A percentile compares a stretch with the other conserved stretches of the same genome.
Conservation (phyloP, 2,329 filamentous ascomycete species). For the Alternaria sp. region DNA sequence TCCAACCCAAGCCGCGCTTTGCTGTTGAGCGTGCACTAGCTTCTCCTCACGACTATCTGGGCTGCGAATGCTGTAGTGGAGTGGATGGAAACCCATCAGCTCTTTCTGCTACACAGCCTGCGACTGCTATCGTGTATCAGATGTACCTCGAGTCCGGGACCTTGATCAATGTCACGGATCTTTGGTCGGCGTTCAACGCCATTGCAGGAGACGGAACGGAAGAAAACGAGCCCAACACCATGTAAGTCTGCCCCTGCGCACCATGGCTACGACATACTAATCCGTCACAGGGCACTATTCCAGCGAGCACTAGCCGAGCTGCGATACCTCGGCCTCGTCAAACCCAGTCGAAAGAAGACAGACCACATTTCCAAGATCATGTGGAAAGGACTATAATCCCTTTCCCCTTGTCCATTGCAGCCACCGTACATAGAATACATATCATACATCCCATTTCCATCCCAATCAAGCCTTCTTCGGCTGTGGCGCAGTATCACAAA, state of each 20-base stretch:
- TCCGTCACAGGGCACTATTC: conserved; percentile 68
- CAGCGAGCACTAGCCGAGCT: conserved; percentile 86
- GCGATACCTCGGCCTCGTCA: conserved; percentile 84
- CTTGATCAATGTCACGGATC: conserved; percentile 78
- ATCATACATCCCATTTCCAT: background rate
- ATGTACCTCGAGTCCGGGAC: conserved; percentile 78
- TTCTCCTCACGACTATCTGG: conserved; percentile 77
- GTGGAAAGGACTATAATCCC: conserved; percentile 72
- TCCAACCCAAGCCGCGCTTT: conserved; percentile 74
- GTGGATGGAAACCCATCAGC: conserved; percentile 50
- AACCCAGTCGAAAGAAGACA: conserved; percentile 85
- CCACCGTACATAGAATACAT: conserved; percentile 16
- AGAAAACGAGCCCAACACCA: conserved; percentile 56
- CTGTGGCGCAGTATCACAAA: conserved; percentile 74
- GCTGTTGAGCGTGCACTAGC: conserved; percentile 75
- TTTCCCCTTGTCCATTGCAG: background rate
- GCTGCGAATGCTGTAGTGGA: conserved; percentile 70
- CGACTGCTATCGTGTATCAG: conserved; percentile 77
- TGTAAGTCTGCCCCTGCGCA: conserved; percentile 40
- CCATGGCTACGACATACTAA: background rate
- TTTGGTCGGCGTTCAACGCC: conserved; percentile 78
- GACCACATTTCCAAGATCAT: conserved; percentile 87
- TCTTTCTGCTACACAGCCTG: conserved; percentile 68
- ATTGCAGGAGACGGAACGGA: conserved; percentile 62
- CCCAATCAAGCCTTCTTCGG: conserved; percentile 21